Conservation (phyloP, 106 monocot genomes). For the Phalaenopsis aphrodite region DNA sequence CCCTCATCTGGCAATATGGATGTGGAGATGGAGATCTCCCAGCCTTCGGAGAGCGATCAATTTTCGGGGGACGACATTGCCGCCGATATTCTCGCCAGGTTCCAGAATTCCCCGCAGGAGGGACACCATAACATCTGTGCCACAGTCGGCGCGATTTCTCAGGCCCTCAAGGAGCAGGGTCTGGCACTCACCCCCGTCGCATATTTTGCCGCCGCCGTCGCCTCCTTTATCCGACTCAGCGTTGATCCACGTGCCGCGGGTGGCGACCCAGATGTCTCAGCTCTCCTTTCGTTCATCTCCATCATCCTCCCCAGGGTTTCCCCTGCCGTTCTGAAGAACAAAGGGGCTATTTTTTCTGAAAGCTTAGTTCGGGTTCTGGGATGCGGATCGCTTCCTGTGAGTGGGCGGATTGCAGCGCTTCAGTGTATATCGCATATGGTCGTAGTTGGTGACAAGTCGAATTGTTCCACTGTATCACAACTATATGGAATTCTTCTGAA, state of each 20-base stretch:
- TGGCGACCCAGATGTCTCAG: conserved; percentile 23
- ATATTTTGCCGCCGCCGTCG: conserved; percentile 65
- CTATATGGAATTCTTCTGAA: conserved; percentile 47
- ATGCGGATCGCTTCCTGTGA: conserved; percentile 24
- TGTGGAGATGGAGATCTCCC: conserved; percentile 3
- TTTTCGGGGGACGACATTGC: conserved; percentile 25
- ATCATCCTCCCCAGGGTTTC: conserved; percentile 39
- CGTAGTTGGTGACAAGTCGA: conserved; percentile 44
- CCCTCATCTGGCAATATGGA: background rate
- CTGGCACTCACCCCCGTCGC: conserved; percentile 60
- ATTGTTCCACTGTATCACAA: conserved; percentile 25
- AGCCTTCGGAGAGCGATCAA: background rate
- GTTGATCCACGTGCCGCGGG: conserved; percentile 30
- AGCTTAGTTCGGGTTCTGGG: conserved; percentile 37
- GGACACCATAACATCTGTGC: conserved; percentile 70
- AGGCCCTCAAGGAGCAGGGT: conserved; percentile 56
- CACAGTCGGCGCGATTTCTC: conserved; percentile 57
- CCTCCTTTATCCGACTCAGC: conserved; percentile 49
- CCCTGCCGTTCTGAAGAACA: conserved; percentile 34
- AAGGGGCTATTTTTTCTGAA: conserved; percentile 35
- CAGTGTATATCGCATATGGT: conserved; percentile 47
- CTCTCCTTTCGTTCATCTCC: conserved; percentile 64
- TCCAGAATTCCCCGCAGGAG: conserved; percentile 39
- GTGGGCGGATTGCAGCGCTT: conserved; percentile 42
- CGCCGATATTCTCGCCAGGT: conserved; percentile 30